Conservation (phyloP, 1,139 yeast species). For the Pichia norvegensis region DNA sequence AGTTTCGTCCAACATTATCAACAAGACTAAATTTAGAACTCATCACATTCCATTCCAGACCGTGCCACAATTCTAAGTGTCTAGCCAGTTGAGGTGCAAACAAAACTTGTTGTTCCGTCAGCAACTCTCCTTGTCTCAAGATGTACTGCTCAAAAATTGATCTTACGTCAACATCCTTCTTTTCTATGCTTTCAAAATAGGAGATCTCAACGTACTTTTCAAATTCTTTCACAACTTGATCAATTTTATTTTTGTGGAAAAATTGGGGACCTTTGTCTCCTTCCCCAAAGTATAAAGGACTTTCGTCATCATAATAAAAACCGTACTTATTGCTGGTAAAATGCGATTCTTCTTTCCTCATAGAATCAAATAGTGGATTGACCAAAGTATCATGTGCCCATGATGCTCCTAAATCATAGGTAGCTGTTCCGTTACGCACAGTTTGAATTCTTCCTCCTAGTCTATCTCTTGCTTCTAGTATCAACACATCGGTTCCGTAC, state of each 20-base stretch:
- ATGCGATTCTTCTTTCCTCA: constrained; percentile 20
- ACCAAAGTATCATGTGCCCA: constrained; percentile 83
- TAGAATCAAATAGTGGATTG: constrained; percentile 58
- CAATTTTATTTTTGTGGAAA: constrained; percentile 29
- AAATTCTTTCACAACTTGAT: constrained; percentile 49
- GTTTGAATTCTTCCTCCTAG: constrained; percentile 55
- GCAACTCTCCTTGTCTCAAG: constrained; percentile 36
- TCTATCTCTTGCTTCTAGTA: constrained; percentile 51
- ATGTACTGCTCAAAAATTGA: constrained; percentile 40
- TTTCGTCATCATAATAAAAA: constrained; percentile 43
- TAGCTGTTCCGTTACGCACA: constrained; percentile 21
- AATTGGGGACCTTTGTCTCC: constrained; percentile 25
- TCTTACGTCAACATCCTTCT: constrained; percentile 43
- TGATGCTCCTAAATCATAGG: constrained; percentile 75
- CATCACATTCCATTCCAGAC: constrained; percentile 54
- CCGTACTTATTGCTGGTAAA: constrained; percentile 23
- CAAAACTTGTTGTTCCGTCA: constrained; percentile 45
- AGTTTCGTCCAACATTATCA: constrained; percentile 70
- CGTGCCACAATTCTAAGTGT: constrained; percentile 70
- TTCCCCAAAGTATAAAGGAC: constrained; percentile 25
- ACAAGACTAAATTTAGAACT: constrained; percentile 62
- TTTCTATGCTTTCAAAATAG: constrained; percentile 42
- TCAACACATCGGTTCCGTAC: constrained; percentile 36
- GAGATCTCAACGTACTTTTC: constrained; percentile 51
- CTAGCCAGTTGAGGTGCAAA: constrained; percentile 41